Conservation (phyloP, 345 rosid species). For the Rhizophora mangle region DNA sequence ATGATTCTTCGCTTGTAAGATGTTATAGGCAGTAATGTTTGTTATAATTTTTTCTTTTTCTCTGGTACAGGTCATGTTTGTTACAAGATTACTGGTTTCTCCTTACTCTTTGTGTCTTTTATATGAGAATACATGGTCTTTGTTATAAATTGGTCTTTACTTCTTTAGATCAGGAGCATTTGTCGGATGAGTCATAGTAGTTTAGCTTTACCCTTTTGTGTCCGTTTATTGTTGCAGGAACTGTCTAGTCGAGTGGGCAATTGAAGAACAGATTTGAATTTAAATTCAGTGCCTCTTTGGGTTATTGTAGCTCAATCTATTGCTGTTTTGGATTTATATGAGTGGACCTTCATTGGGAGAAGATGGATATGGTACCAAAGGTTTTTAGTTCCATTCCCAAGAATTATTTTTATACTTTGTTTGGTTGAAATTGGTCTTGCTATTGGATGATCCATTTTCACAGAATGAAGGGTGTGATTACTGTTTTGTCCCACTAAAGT, state of each 20-base stretch:
- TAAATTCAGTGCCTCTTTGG: conserved; percentile 26
- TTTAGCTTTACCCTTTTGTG: conserved; percentile 25
- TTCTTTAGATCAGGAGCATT: not conserved
- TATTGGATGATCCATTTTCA: conserved; percentile 8
- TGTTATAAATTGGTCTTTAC: too few species aligned
- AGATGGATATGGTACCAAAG: conserved; percentile 20
- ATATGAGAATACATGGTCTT: too few species aligned
- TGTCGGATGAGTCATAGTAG: conserved; percentile 30
- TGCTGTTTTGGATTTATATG: conserved; percentile 24
- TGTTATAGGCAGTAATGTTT: too few species aligned
- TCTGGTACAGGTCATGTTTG: too few species aligned
- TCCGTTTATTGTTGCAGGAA: conserved; percentile 47
- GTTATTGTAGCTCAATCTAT: conserved; percentile 32
- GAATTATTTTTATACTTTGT: conserved; percentile 18
- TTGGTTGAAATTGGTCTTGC: conserved; percentile 14
- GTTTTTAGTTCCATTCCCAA: conserved; percentile 21
- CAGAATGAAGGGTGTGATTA: conserved; percentile 8
- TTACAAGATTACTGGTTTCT: too few species aligned
- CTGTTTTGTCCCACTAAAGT: not conserved
- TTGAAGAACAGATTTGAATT: conserved; percentile 39
- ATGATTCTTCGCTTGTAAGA: not conserved
- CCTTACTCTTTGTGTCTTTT: too few species aligned
- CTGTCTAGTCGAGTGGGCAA: conserved; percentile 31
- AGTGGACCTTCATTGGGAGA: conserved; percentile 15
- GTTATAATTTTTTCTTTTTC: too few species aligned